phyloP scores from a whole-genome alignment of 2,329 filamentous ascomycete genomes.

The Thyridium curvatum region DNA sequence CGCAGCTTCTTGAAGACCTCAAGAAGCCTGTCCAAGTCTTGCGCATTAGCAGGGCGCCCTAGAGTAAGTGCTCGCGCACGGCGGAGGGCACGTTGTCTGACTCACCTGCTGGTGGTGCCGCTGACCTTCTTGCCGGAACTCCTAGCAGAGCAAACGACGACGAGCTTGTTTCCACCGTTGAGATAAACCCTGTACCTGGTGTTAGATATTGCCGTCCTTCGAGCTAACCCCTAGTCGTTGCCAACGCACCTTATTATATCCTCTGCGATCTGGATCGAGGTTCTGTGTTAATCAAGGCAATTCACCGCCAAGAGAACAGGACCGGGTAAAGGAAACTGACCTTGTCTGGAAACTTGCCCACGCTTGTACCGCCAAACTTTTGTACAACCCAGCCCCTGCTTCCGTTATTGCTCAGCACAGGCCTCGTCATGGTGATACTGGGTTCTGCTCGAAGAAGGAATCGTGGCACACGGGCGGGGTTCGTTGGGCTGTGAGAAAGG shows the following conservation, averaged over 20 bases:
- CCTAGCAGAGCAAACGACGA: slow-evolving; percentile 91
- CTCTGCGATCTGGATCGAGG: slow-evolving; percentile 45
- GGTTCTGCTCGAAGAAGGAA: slow-evolving; percentile 13
- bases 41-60: slow-evolving; percentile 5
- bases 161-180: slow-evolving; percentile 61
- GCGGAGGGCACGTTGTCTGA: slow-evolving; percentile 24
- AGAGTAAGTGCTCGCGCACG: slow-evolving; percentile 2
- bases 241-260: slow-evolving; percentile 58
- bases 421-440: slow-evolving; percentile 12
- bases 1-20: slow-evolving; percentile 54
- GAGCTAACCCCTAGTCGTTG: neutral
- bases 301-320: slow-evolving; percentile 1
- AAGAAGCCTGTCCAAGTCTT: slow-evolving; percentile 37
- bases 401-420: slow-evolving; percentile 18
- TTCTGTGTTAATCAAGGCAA: too few relatives aligned
- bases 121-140: slow-evolving; percentile 92
- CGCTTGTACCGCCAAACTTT: slow-evolving; percentile 92
- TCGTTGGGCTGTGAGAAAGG: neutral
- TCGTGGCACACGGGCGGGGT: slow-evolving; percentile 2
- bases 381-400: slow-evolving; percentile 72
- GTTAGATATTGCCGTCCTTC: slow-evolving; percentile 9
- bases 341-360: slow-evolving; percentile 84
- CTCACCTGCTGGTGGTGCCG: slow-evolving; percentile 90
- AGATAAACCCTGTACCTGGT: slow-evolving; percentile 46
- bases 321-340: slow-evolving; percentile 20